These are phyloP conservation scores for Ceratocystis alfenasii DNA, from an alignment of 2,329 filamentous ascomycete genomes.

Conservation along the genomic window DNA sequence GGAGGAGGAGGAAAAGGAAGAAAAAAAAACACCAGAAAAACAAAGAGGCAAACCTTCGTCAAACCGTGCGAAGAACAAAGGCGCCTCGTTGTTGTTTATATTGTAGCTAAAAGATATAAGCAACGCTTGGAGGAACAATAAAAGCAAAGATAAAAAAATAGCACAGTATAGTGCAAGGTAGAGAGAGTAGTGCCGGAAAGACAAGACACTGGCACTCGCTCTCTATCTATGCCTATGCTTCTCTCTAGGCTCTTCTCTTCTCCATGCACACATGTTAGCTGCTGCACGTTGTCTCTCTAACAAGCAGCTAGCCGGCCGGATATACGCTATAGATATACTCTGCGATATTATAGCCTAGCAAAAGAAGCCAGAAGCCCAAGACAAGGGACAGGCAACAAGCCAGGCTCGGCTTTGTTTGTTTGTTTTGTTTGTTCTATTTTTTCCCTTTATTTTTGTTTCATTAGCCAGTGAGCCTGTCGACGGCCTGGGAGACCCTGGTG, in stretches of 20 bases:
- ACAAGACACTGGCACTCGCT: neutral
- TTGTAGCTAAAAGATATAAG: neutral
- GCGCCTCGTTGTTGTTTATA: slow-evolving; percentile 7
- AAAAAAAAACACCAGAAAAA: neutral
- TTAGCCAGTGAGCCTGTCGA: neutral
- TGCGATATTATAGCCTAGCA: slow-evolving; percentile 1
- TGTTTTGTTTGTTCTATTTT: neutral
- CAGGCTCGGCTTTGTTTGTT: neutral
- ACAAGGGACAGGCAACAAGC: neutral
- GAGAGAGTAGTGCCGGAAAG: neutral
- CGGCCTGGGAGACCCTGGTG: neutral
- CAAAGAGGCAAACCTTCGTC: neutral
- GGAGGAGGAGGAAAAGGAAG: neutral
- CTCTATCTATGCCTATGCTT: neutral
- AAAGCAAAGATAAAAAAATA: neutral
- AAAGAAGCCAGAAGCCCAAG: slow-evolving; percentile 1
- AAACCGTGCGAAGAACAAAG: slow-evolving; percentile 8
- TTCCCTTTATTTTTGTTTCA: slow-evolving; percentile 1
- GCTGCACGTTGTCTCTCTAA: neutral
- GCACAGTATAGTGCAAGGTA: neutral
- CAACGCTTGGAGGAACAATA: neutral
- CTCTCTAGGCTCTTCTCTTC: neutral
- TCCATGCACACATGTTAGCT: too few relatives aligned
- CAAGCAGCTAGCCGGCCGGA: neutral
- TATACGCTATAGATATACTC: neutral